Evolutionary conservation across 2,329 filamentous ascomycete genomes (phyloP), one percentile per base, ranked within the genome.

Genomic region (Fusarium napiforme): DNA sequence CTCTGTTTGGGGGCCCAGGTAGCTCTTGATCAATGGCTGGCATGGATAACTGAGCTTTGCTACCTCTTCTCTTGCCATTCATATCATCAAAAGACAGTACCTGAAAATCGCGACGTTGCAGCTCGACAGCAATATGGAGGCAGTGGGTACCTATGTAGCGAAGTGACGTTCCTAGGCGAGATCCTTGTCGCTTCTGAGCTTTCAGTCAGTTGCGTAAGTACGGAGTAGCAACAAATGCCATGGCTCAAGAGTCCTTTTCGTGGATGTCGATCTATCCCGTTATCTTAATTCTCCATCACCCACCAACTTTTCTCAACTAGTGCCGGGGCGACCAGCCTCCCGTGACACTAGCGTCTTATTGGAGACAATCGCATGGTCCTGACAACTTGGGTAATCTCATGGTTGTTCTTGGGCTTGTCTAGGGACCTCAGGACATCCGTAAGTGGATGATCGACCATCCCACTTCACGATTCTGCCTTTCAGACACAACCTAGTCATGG

Each of bases 321-420:
- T 57, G 64, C 60, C 64, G 61, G 62, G 72, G 71, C 60, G 59
- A 70, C 60, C 74, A 77, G 76, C 75, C 74, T 77, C 76, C 76
- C 76, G 76, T 40, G 62, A 66, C 69, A 75, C 76, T 78, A 78
- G 67, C 47, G 50, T 63, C 49, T 63, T 28, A 76, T 75, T 75
- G 76, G 76, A 72, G 66, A 42, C 40, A 55, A 36, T 56, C 57
- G 55, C 50, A 36, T 42, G 39, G 52, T 60, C 49, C 60, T 64
- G 61, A 74, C 69, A 57, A 66, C 72, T 75, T 67, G 59, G 64
- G 64, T 66, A 72, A 72, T 63, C 49, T 53, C 65, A 49, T 68
- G 43, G 56, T 56, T 66, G 58, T 61, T 64, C 61, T 42, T 71
- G 60, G 57, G 60, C 30, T 61, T 72, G 59, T 47, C 72, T 67